Conservation (phyloP, 140 eudicot genomes). For the Oenanthe javanica region DNA sequence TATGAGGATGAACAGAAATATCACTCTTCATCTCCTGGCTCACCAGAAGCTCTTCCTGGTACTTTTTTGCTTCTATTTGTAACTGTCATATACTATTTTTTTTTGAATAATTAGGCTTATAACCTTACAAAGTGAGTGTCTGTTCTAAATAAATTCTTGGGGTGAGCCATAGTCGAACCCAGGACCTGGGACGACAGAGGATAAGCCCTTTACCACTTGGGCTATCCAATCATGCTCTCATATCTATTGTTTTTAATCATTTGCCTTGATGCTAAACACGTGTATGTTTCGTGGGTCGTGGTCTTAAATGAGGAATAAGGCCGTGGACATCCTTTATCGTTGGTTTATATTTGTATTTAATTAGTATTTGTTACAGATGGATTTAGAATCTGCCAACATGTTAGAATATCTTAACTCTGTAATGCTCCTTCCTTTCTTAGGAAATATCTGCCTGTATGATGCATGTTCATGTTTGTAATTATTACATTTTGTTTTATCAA, state of each 20-base stretch:
- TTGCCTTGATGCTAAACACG: background rate
- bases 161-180: too few relatives aligned
- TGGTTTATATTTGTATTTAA: background rate
- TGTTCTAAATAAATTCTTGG: too few relatives aligned
- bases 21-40: slow-evolving; percentile 25
- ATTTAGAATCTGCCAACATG: background rate
- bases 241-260: background rate
- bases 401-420: background rate
- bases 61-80: background rate
- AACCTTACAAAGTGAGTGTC: too few relatives aligned
- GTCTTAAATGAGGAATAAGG: background rate
- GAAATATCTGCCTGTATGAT: background rate
- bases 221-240: too few relatives aligned
- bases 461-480: background rate
- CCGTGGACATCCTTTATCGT: background rate
- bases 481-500: background rate
- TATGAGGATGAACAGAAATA: slow-evolving; percentile 82
- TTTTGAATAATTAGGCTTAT: too few relatives aligned
- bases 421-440: background rate
- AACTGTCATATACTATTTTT: background rate
- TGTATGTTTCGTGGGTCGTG: background rate
- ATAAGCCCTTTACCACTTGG: too few relatives aligned
- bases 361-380: background rate
- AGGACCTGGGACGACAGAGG: too few relatives aligned
- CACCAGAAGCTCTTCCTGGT: slow-evolving; percentile 35